phyloP scores from a whole-genome alignment of 768 basidiomycete genomes.

The Kockovaella imperatae region DNA sequence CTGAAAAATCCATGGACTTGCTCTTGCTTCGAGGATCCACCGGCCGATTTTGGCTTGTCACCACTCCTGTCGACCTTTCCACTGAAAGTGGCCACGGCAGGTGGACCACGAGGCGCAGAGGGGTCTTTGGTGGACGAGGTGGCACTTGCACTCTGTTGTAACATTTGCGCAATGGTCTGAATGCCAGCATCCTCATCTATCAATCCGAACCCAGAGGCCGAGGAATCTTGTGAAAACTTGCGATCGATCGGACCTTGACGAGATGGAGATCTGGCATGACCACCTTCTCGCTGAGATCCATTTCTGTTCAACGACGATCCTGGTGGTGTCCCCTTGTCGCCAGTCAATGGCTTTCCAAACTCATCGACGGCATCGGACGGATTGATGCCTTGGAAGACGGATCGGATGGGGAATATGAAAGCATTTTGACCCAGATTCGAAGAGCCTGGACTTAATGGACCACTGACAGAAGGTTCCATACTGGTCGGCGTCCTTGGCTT shows the following conservation, averaged over 20 bases:
- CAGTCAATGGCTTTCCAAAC: too few relatives aligned
- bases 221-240: neutral
- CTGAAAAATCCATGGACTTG: conserved; percentile 17
- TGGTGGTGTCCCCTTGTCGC: too few relatives aligned
- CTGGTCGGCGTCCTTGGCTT: neutral
- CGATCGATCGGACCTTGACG: too few relatives aligned
- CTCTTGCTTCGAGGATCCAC: too few relatives aligned
- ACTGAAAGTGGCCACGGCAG: too few relatives aligned
- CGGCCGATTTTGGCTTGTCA: too few relatives aligned
- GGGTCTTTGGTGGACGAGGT: too few relatives aligned
- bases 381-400: conserved; percentile 17
- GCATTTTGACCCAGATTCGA: conserved; percentile 6
- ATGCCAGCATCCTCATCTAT: conserved; percentile 16
- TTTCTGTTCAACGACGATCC: too few relatives aligned
- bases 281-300: too few relatives aligned
- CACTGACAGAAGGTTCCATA: conserved; percentile 1
- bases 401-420: conserved; percentile 32
- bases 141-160: conserved; percentile 1
- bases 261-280: neutral
- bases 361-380: neutral
- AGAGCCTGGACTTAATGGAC: conserved; percentile 10
- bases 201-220: neutral
- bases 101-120: too few relatives aligned
- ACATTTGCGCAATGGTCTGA: conserved; percentile 19
- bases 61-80: too few relatives aligned